Evolutionary conservation across 1,139 yeast genomes (phyloP).

Genomic region (Magnusiomyces suaveolens): DNA sequence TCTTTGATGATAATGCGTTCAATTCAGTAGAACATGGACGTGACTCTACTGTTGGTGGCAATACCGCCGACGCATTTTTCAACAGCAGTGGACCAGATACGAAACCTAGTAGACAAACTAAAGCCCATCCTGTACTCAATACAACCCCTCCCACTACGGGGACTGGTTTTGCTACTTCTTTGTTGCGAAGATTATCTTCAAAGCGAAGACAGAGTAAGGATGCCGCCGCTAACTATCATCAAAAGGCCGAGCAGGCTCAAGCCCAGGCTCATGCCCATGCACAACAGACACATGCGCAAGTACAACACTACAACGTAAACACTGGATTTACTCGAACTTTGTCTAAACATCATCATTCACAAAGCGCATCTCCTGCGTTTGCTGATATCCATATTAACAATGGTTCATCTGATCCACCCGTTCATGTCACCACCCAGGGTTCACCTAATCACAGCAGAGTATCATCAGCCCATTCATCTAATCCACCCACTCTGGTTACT

Average conservation of each 20-base stretch:
- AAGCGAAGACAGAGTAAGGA: conserved; percentile 20
- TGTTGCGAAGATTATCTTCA: conserved; percentile 25
- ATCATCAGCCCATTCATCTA: not conserved
- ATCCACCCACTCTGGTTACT: not conserved
- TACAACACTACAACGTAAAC: conserved; percentile 4
- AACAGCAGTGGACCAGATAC: not conserved
- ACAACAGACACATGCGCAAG: conserved; percentile 1
- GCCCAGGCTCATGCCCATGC: conserved; percentile 9
- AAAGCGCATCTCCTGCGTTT: conserved; percentile 6
- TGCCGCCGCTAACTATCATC: conserved; percentile 2
- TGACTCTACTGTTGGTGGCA: conserved; percentile 8
- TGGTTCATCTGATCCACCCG: not conserved
- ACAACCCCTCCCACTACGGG: conserved; percentile 8
- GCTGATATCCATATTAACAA: not conserved
- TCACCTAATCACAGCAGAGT: too few species aligned
- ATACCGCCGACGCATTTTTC: conserved; percentile 2
- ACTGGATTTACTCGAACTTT: not conserved
- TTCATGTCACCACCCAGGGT: too few species aligned
- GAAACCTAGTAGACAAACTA: conserved; percentile 12
- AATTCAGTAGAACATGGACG: too few species aligned
- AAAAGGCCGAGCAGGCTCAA: not conserved
- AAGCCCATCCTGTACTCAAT: conserved; percentile 18
- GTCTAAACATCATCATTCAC: conserved; percentile 6
- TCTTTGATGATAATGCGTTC: conserved; percentile 10
- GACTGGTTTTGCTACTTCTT: conserved; percentile 21